Evolutionary conservation across 2,329 filamentous ascomycete genomes (phyloP).

Genomic region (Fusarium sp.): DNA sequence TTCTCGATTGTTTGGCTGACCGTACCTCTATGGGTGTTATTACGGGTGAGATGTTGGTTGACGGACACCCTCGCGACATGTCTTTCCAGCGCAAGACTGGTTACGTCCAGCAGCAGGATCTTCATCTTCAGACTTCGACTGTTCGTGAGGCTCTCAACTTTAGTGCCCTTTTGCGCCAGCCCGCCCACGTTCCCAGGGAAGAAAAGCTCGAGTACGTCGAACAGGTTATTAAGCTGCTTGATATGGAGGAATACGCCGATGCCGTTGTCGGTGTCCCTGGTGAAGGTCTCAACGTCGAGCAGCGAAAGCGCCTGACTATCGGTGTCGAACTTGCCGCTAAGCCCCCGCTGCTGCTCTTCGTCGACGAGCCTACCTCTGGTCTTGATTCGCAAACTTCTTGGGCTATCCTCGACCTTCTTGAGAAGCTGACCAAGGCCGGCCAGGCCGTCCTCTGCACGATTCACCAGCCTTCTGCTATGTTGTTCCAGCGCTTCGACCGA

Average conservation of each 20-base stretch:
- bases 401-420: conserved; percentile 89
- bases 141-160: conserved; percentile 92
- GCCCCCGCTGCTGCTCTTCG: conserved; percentile 89
- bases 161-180: conserved; percentile 88
- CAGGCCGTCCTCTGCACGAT: conserved; percentile 98
- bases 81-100: conserved; percentile 95
- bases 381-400: conserved; percentile 94
- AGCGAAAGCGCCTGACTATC: conserved; percentile 86
- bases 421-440: conserved; percentile 90
- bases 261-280: conserved; percentile 92
- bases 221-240: conserved; percentile 90
- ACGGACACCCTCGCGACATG: conserved; percentile 77
- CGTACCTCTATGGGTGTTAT: conserved; percentile 92
- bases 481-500: conserved; percentile 92
- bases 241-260: conserved; percentile 92
- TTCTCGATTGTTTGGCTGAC: conserved; percentile 88
- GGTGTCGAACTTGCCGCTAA: conserved; percentile 97
- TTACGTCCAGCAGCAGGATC: conserved; percentile 93
- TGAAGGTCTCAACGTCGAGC: conserved; percentile 83
- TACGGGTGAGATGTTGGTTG: conserved; percentile 83
- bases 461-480: conserved; percentile 95
- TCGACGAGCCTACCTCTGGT: conserved; percentile 96
- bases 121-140: conserved; percentile 87
- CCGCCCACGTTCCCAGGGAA: conserved; percentile 76
- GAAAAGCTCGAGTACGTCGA: conserved; percentile 93